Base-by-base conservation (phyloP, 2,329 filamentous ascomycete species). In the Epichloe aotearoae region DNA sequence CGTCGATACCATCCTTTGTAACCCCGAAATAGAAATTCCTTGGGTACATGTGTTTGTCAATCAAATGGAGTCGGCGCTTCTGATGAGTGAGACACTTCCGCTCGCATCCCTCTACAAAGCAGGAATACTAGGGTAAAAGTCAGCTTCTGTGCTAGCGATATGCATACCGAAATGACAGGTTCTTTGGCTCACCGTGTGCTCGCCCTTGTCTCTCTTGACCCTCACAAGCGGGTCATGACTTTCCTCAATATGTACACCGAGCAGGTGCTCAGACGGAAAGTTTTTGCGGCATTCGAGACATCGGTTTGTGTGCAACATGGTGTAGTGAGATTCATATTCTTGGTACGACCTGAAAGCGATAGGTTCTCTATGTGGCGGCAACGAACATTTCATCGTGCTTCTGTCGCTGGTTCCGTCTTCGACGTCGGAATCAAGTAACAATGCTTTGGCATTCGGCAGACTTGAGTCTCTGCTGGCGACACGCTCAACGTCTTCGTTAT, bases 1-100 rank as follows among this genome's bases (percentile, higher is more conserved):
- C 84, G 61, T 96, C 91, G 54, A 96, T 86, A n/a, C 93, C 93
- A 54, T 88, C 82, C 57, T 89, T 87, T 3, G 94, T 84, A 49
- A 97, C 79, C 47, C 82, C 80, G 60, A 94, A 95, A 66, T 94
- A 91, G 68, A 89, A 95, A 60, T 87, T 86, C 63, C 80, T 82
- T 11, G 90, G 91, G 62, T 93, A 98, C 69, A 84, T 77, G 67
- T 98, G 93, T 69, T 95, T 96, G 72, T 95, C 90, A 57, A 95
- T 88, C 57, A 95, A 74, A 71, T 98, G 91, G 64, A 88, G 80
- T 36, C 87, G 78, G 43, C 93, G 80, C 67, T 95, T 97, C 61
- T 87, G 82, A 33, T 85, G 82, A 4, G 86, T 89, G 50, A 79
- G 81, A 69, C 90, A 96, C 63, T 88, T 83, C 57, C 86, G 80